These are phyloP conservation scores for Penicillium vulpinum DNA, from an alignment of 2,329 filamentous ascomycete genomes.

Conservation along the genomic window DNA sequence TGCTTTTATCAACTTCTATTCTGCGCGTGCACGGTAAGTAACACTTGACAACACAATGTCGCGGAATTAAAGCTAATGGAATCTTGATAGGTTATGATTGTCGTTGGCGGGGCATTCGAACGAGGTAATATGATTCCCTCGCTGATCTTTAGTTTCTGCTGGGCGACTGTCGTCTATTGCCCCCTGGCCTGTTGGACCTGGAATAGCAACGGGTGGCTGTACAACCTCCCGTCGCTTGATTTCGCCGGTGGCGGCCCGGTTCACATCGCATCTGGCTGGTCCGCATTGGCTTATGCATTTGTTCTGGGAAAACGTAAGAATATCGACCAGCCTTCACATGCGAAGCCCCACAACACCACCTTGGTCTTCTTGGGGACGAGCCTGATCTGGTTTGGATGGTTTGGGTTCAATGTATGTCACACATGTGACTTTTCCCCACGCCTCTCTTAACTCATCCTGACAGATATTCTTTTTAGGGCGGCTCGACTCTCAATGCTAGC, in stretches of 20 bases:
- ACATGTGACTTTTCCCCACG: not conserved
- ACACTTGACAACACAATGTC: not conserved
- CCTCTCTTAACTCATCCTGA: not conserved
- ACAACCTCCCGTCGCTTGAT: conserved; percentile 67
- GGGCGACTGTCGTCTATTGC: conserved; percentile 71
- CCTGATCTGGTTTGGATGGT: conserved; percentile 53
- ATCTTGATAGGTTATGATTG: conserved; percentile 59
- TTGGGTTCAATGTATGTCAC: conserved; percentile 55
- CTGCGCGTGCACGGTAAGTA: conserved; percentile 47
- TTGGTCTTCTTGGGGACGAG: conserved; percentile 69
- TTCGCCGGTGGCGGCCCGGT: conserved; percentile 75
- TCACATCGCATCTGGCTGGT: conserved; percentile 70
- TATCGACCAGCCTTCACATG: conserved; percentile 53
- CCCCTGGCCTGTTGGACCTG: conserved; percentile 76
- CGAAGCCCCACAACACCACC: conserved; percentile 68
- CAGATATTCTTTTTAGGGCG: conserved; percentile 39
- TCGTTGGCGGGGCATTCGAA: conserved; percentile 65
- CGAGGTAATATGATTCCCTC: conserved; percentile 64
- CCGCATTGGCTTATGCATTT: conserved; percentile 70
- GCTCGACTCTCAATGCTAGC: conserved; percentile 54
- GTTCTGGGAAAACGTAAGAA: conserved; percentile 70
- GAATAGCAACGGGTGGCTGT: conserved; percentile 73
- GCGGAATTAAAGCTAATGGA: not conserved
- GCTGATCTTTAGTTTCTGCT: conserved; percentile 70
- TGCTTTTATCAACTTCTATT: conserved; percentile 67